phyloP scores from a whole-genome alignment of 169 alveolate species.

The Blepharisma undulans region DNA sequence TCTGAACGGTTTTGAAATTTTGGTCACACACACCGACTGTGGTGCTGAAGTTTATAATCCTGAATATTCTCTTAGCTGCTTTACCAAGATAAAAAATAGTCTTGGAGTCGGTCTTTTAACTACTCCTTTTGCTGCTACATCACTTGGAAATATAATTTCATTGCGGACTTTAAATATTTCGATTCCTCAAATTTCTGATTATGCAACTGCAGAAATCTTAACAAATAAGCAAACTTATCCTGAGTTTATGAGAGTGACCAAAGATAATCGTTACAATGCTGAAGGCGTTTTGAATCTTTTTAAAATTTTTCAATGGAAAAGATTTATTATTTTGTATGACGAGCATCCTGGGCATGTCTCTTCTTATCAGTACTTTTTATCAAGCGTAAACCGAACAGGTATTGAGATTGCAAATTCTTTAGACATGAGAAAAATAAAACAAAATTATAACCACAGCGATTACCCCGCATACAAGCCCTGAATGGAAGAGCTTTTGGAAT shows the following conservation, averaged over 20 bases:
- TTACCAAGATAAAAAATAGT: not conserved
- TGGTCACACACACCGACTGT: not conserved
- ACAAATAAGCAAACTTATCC: not conserved
- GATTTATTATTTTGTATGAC: not conserved
- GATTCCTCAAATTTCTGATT: slow-evolving; percentile 6
- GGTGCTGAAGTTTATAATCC: not conserved
- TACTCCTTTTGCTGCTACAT: not conserved
- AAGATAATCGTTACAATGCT: not conserved
- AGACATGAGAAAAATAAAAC: not conserved
- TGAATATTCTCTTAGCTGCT: not conserved
- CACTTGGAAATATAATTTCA: not conserved
- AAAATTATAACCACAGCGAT: not conserved
- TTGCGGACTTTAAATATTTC: not conserved
- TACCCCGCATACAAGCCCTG: not conserved
- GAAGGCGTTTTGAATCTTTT: not conserved
- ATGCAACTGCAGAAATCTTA: not conserved
- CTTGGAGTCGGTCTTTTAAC: not conserved
- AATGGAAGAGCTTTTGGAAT: not conserved
- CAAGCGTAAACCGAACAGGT: not conserved
- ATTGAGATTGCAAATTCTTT: not conserved
- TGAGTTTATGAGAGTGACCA: not conserved
- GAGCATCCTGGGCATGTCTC: not conserved
- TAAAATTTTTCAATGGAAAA: not conserved
- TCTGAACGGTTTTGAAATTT: not conserved
- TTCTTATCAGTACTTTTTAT: not conserved